These are phyloP conservation scores for Thuidium tamariscinum DNA, from an alignment of 225 moss, liverwort and hornwort species.

Conservation along the genomic window DNA sequence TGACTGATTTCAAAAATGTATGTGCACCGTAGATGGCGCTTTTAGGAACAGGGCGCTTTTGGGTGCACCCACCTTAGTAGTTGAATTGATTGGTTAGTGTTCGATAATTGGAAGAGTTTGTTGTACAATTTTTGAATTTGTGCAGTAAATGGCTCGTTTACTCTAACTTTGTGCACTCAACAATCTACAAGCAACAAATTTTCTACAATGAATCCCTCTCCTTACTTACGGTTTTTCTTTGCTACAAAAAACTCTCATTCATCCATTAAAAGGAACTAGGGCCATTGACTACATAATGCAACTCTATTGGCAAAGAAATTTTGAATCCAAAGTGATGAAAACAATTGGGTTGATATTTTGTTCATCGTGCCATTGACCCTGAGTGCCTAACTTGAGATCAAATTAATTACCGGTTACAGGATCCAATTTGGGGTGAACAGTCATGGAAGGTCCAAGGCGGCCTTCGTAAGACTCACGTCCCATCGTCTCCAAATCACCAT, in stretches of 20 bases:
- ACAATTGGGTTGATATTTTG: neutral
- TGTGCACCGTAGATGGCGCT: no score
- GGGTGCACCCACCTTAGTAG: no score
- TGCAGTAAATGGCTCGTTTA: no score
- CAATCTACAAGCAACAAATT: neutral
- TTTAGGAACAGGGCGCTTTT: no score
- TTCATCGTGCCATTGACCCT: neutral
- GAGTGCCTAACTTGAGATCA: neutral
- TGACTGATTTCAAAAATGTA: no score
- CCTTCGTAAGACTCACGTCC: slow-evolving; percentile 36
- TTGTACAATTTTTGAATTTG: no score
- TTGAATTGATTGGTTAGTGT: no score
- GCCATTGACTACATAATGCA: neutral
- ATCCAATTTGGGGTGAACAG: slow-evolving; percentile 19
- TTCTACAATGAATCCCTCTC: no score
- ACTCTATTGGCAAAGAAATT: neutral
- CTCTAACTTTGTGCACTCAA: neutral
- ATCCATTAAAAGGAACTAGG: neutral
- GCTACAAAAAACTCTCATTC: neutral
- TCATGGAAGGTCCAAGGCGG: slow-evolving; percentile 16
- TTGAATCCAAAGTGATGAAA: neutral
- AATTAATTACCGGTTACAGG: neutral
- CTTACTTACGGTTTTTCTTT: neutral
- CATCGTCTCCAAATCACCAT: slow-evolving; percentile 59
- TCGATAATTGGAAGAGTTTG: no score